Conservation (phyloP, 805 yeast genomes). For the Citeromyces matritensis region DNA sequence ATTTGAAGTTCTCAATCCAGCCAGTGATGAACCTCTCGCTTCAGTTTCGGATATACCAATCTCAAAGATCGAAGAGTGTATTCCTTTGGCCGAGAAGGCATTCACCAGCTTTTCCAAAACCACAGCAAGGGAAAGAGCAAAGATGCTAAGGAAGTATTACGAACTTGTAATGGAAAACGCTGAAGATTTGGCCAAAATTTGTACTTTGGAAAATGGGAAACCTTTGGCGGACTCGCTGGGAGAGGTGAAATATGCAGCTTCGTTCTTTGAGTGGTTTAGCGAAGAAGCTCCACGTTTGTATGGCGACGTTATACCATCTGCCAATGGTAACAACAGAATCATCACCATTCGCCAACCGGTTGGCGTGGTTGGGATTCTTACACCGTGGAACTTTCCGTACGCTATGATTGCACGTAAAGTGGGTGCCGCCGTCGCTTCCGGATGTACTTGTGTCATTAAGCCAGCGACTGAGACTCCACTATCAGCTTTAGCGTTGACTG, state of each 20-base stretch:
- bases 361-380: constrained; percentile 66
- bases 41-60: constrained; percentile 36
- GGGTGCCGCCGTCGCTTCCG: constrained; percentile 70
- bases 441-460: constrained; percentile 63
- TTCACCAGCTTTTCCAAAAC: constrained; percentile 36
- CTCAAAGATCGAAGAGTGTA: constrained; percentile 37
- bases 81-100: constrained; percentile 35
- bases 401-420: constrained; percentile 66
- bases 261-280: constrained; percentile 83
- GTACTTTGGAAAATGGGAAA: constrained; percentile 66
- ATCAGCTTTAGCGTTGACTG: constrained; percentile 54
- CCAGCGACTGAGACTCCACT: constrained; percentile 71
- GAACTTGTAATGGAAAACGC: constrained; percentile 38
- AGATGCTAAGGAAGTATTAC: constrained; percentile 34
- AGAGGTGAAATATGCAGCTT: constrained; percentile 51
- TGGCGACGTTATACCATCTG: constrained; percentile 54
- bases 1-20: constrained; percentile 69
- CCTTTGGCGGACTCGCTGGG: constrained; percentile 59
- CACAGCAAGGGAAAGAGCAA: constrained; percentile 40
- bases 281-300: constrained; percentile 63
- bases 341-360: constrained; percentile 57
- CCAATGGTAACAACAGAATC: constrained; percentile 30
- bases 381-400: constrained; percentile 79
- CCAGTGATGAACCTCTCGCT: constrained; percentile 34
- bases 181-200: constrained; percentile 49